Evolutionary conservation across 2,329 filamentous ascomycete species (phyloP).

Genomic region (Colletotrichum tanaceti): DNA sequence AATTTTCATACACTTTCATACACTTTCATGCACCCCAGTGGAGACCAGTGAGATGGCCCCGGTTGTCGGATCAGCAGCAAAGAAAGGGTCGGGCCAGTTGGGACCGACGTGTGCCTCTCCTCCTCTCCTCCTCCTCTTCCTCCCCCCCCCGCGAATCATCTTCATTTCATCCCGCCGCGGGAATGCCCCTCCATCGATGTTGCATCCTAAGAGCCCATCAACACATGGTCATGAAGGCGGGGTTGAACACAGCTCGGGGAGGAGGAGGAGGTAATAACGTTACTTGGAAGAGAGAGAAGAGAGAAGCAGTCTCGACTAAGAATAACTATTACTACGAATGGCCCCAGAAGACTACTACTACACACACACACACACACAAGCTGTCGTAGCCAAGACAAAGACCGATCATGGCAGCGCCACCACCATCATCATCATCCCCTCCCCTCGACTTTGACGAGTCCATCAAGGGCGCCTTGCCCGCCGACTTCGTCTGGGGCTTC

Average conservation of each 20-base stretch:
- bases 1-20: no score
- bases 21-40: neutral
- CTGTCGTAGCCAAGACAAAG: neutral
- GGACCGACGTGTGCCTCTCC: constrained; percentile 6
- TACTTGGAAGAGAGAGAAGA: no score
- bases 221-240: constrained; percentile 26
- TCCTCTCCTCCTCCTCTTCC: no score
- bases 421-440: no score
- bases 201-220: constrained; percentile 5
- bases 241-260: neutral
- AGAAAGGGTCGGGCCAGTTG: constrained; percentile 30
- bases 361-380: no score
- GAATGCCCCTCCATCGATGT: constrained; percentile 18
- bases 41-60: neutral
- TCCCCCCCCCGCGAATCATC: constrained; percentile 29
- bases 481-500: constrained; percentile 55
- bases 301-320: neutral
- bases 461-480: constrained; percentile 47
- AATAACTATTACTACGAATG: neutral
- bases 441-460: constrained; percentile 43
- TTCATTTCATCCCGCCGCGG: constrained; percentile 27
- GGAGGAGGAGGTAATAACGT: no score
- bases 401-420: constrained; percentile 33
- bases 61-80: neutral
- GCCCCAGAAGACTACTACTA: neutral